Base-by-base conservation (phyloP, 2,329 filamentous ascomycete genomes). In the Cladosporium oxysporum region DNA sequence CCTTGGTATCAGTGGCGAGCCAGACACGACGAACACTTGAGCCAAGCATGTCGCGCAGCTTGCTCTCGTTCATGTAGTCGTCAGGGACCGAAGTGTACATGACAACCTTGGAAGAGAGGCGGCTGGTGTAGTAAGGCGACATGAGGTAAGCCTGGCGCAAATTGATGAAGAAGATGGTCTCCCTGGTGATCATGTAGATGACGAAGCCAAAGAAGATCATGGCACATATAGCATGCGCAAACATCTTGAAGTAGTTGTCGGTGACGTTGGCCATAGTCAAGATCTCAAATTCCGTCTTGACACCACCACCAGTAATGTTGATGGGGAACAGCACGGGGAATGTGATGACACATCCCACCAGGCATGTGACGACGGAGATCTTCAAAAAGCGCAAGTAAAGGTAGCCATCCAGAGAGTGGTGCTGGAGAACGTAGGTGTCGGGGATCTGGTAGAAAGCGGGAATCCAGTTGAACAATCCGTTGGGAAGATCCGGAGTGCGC, bases 341-440 rank as follows among this genome's bases (percentile, higher is more conserved):
- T 21, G 92, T 93, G 66, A 98, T 89, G 71, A 85, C 82, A 73
- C 89, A 91, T 66, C 95, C 95, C 11, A 94, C 89, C 55, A 98
- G 86, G 79, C 90, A 93, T 70, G 96, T 90, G 67, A 90, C 84
- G 64, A 90, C 87, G 31, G 90, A 82, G 63, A 95, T 90, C 74
- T 93, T 92, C 69, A 98, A 81, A 74, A 94, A 97, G 41, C 94
- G 92, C 31, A 98, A 83, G 77, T 96, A 92, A 61, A 98, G 88
- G 78, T 94, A 98, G 35, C 91, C 91, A 76, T 99, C 94, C 69
- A 99, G 86, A 0, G 93, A 96, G 76, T 94, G 92, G 80, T 97
- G 92, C 74, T 95, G 91, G 26, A 98, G 86, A 29, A 93, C 87
- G 74, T 91, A 92, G 49, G 88, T 88, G 76, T 98, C 93, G 3